Percentiles rank a stretch among this genome's conserved stretches.
Conservation (phyloP, 805 yeast species). For the Teunomyces kruisii region DNA sequence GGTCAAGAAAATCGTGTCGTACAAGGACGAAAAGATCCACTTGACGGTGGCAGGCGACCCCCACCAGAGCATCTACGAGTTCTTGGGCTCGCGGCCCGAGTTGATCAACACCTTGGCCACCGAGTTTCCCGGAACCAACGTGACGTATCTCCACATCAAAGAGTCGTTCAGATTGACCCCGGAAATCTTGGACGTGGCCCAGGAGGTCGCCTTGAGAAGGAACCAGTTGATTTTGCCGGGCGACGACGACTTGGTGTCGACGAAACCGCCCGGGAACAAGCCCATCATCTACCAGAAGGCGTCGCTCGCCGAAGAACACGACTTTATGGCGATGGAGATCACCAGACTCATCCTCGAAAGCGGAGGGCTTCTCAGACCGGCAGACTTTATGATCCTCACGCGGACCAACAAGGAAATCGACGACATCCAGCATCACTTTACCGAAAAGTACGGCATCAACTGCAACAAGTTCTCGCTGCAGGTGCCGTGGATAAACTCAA, state of each 20-base stretch:
- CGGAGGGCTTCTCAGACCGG: constrained; percentile 40
- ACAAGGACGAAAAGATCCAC: constrained; percentile 33
- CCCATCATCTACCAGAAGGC: constrained; percentile 22
- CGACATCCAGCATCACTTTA: constrained; percentile 32
- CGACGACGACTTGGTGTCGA: constrained; percentile 9
- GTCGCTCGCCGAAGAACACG: constrained; percentile 35
- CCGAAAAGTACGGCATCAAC: constrained; percentile 39
- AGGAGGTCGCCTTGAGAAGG: constrained; percentile 17
- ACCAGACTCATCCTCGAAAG: constrained; percentile 39
- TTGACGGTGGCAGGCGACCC: constrained; percentile 71
- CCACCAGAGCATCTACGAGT: constrained; percentile 67
- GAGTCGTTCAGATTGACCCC: constrained; percentile 66
- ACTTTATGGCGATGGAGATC: constrained; percentile 48
- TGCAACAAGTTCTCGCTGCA: constrained; percentile 43
- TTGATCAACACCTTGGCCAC: constrained; percentile 26
- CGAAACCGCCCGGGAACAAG: constrained; percentile 16
- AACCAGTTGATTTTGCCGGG: constrained; percentile 6
- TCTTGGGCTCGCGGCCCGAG: constrained; percentile 52
- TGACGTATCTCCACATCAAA: constrained; percentile 34
- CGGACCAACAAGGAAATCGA: constrained; percentile 52
- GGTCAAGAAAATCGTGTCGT: constrained; percentile 36
- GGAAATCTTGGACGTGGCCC: constrained; percentile 49
- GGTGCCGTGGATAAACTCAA: constrained; percentile 52
- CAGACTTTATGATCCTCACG: constrained; percentile 54
- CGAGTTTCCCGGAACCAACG: constrained; percentile 18